phyloP scores from a whole-genome alignment of 257 asterid genomes.

The Primulina tabacum region DNA sequence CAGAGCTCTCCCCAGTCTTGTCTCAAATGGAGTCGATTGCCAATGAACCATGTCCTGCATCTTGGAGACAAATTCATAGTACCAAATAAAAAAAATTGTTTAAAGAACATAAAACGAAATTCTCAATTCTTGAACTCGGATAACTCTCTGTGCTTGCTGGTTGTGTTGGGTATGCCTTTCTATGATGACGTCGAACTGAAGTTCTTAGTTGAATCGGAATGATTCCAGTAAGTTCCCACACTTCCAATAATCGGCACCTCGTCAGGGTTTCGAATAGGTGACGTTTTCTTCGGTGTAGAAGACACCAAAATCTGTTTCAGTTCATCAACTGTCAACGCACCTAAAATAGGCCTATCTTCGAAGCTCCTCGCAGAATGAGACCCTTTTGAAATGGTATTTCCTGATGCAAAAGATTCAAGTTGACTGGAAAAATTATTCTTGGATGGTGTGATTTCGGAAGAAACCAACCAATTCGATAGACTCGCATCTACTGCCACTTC shows the following conservation, averaged over 20 bases:
- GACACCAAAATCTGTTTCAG: conserved; percentile 62
- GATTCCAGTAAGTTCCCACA: conserved; percentile 88
- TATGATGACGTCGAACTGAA: conserved; percentile 48
- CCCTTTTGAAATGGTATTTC: conserved; percentile 40
- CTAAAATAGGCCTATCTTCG: conserved; percentile 92
- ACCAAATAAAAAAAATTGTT: conserved; percentile 8
- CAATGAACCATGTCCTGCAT: conserved; percentile 90
- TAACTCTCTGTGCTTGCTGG: conserved; percentile 95
- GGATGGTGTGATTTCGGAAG: conserved; percentile 44
- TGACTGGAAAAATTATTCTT: conserved; percentile 41
- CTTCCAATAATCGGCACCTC: conserved; percentile 87
- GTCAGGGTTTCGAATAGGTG: conserved; percentile 87
- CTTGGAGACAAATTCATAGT: conserved; percentile 16
- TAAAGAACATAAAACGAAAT: conserved; percentile 2
- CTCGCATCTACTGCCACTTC: conserved; percentile 84
- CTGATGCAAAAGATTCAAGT: conserved; percentile 39
- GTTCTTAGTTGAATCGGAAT: conserved; percentile 37
- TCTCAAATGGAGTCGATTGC: conserved; percentile 91
- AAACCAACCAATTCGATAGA: conserved; percentile 81
- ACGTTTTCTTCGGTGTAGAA: conserved; percentile 58
- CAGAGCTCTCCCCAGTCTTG: conserved; percentile 78
- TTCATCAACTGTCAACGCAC: conserved; percentile 90
- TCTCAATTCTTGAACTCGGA: not conserved
- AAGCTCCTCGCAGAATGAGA: conserved; percentile 50
- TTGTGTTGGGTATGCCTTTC: conserved; percentile 86